Base-by-base conservation (phyloP, 352 stramenopile species). In the Phytopythium mirpurense region DNA sequence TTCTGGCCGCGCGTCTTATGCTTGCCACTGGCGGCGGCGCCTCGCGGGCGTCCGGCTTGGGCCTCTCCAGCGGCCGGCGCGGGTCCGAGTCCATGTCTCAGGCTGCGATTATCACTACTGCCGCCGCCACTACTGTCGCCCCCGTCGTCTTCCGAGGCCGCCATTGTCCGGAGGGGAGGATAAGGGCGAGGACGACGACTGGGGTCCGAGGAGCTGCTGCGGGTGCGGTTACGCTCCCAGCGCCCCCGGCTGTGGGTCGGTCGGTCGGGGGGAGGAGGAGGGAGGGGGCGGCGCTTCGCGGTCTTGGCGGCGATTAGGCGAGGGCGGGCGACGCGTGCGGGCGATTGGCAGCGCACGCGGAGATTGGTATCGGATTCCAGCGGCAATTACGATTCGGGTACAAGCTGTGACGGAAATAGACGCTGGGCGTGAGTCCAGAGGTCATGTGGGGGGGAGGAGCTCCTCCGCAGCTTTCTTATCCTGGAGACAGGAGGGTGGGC, bases 41-140 rank as follows among this genome's bases (percentile, higher is more conserved):
- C 38, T 18, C 54, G 34, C 35, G 32, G 40, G 19, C 31, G 50
- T 27, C 47, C 23, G 19, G 7, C 23, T 40, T 19, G 43, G 27
- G 58, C 57, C 48, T 54, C 58, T n/a, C 48, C 55, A 23, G 51
- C 32, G 40, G 50, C 35, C 23, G 50, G 53, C 29, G 50, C 41
- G 14, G 2, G 24, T 0, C 24, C 41, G 11, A 5, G 21, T 23
- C 16, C 34, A 37, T 42, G 12, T 44, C 47, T 14, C 29, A n/a
- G 60, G 56, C 60, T 57, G 34, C 51, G 34, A 57, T 58, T 71
- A 74, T 67, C 70, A 59, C 61, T 54, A 65, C 58, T 67, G 62
- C 55, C 57, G 36, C 47, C 38, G 45, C 46, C 51, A 57, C 59
- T 67, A 47, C 48, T 46, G 50, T 72, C 65, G 7, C 47, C 57